phyloP scores from a whole-genome alignment of 306 rosid genomes.

The Aeschynomene evenia region DNA sequence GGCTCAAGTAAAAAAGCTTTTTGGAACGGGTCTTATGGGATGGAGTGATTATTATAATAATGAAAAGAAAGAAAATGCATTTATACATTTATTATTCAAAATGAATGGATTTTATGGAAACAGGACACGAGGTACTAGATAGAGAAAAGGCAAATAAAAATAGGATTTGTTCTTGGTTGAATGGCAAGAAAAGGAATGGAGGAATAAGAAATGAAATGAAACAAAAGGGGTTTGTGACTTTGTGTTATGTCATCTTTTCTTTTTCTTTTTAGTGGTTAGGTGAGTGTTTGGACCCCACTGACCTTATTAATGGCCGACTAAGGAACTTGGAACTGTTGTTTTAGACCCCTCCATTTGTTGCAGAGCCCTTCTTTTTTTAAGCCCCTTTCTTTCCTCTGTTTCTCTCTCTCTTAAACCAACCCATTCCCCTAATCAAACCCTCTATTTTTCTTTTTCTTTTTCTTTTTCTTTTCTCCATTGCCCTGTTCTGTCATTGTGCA shows the following conservation, averaged over 20 bases:
- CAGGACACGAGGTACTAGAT: slow-evolving; percentile 33
- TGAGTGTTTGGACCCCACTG: slow-evolving; percentile 63
- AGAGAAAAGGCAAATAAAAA: slow-evolving; percentile 1
- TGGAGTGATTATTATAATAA: slow-evolving; percentile 43
- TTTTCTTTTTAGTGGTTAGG: slow-evolving; percentile 57
- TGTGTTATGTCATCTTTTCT: slow-evolving; percentile 41
- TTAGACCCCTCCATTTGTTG: slow-evolving; percentile 52
- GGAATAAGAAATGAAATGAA: slow-evolving; percentile 7
- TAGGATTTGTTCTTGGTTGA: slow-evolving; percentile 23
- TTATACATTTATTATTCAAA: background rate
- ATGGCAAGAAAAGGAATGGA: slow-evolving; percentile 21
- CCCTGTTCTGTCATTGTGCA: slow-evolving; percentile 27
- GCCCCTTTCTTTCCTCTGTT: slow-evolving; percentile 25
- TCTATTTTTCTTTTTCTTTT: too few species aligned
- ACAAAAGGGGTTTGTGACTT: slow-evolving; percentile 13
- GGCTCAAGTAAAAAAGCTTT: slow-evolving; percentile 44
- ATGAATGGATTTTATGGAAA: slow-evolving; percentile 12
- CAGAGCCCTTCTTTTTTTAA: slow-evolving; percentile 40
- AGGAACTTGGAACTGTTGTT: slow-evolving; percentile 45
- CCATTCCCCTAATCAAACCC: slow-evolving; percentile 49
- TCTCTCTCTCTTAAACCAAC: slow-evolving; percentile 43
- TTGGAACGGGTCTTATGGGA: slow-evolving; percentile 59
- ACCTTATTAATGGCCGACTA: slow-evolving; percentile 55
- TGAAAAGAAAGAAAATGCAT: background rate
- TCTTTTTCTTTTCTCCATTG: background rate